Conservation (phyloP, 257 asterid genomes). For the Petunia secreta region DNA sequence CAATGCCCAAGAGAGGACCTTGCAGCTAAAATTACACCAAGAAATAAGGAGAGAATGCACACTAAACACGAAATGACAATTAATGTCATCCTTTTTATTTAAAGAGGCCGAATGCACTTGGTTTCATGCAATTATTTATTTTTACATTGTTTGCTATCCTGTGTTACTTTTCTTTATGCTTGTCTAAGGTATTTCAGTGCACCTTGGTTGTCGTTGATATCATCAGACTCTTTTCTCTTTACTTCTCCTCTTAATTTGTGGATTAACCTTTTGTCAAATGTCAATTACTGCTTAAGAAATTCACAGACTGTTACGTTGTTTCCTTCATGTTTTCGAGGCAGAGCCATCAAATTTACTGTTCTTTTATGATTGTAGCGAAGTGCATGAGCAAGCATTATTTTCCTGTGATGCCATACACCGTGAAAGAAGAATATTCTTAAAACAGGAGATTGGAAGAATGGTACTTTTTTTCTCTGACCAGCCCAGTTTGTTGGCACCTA, state of each 20-base stretch:
- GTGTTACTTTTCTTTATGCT: slow-evolving; percentile 7
- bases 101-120: background rate
- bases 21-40: background rate
- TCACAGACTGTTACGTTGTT: slow-evolving; percentile 25
- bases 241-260: background rate
- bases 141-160: background rate
- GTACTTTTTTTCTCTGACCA: slow-evolving; percentile 95
- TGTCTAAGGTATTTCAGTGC: background rate
- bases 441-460: slow-evolving; percentile 99
- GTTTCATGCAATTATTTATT: background rate
- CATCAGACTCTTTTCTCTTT: background rate
- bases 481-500: slow-evolving; percentile 98
- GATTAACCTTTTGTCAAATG: background rate
- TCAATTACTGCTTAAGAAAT: background rate
- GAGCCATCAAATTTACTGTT: slow-evolving; percentile 30
- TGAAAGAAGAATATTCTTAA: slow-evolving; percentile 85
- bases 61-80: background rate
- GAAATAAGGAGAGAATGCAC: slow-evolving; percentile 5
- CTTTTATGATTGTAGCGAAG: slow-evolving; percentile 71
- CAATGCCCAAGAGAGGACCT: background rate
- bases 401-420: slow-evolving; percentile 90
- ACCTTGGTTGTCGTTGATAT: background rate
- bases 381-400: slow-evolving; percentile 84
- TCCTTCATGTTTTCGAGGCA: slow-evolving; percentile 32
- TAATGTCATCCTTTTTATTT: background rate